These are phyloP conservation scores for Tuber aestivum DNA, from an alignment of 495 filamentous ascomycete species.

Conservation along the genomic window DNA sequence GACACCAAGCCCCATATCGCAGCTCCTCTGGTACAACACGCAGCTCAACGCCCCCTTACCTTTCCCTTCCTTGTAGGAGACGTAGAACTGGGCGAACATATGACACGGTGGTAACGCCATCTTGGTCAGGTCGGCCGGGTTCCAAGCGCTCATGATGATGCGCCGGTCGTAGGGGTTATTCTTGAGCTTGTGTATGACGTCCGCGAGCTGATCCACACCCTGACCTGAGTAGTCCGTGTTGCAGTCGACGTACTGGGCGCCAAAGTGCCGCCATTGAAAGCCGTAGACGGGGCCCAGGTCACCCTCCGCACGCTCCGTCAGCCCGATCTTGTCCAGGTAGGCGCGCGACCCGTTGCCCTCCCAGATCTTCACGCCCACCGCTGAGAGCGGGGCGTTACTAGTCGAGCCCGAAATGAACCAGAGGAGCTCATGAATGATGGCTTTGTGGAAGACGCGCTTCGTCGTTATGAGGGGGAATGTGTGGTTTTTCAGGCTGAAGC, in stretches of 20 bases:
- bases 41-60: slow-evolving; percentile 67
- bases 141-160: slow-evolving; percentile 90
- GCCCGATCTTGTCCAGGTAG: slow-evolving; percentile 76
- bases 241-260: slow-evolving; percentile 75
- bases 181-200: slow-evolving; percentile 74
- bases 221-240: slow-evolving; percentile 77
- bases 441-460: slow-evolving; percentile 90
- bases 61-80: slow-evolving; percentile 57
- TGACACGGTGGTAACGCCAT: slow-evolving; percentile 98
- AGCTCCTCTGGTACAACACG: slow-evolving; percentile 85
- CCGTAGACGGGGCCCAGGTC: slow-evolving; percentile 96
- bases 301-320: slow-evolving; percentile 70
- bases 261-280: slow-evolving; percentile 99
- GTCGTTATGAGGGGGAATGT: slow-evolving; percentile 90
- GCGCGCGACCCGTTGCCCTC: slow-evolving; percentile 89
- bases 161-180: slow-evolving; percentile 79
- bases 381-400: slow-evolving; percentile 64
- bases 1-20: slow-evolving; percentile 95
- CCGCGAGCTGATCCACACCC: slow-evolving; percentile 85
- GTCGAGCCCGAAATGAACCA: slow-evolving; percentile 90
- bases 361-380: slow-evolving; percentile 89
- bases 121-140: slow-evolving; percentile 71
- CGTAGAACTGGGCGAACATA: slow-evolving; percentile 99
- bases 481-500: slow-evolving; percentile 66
- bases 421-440: slow-evolving; percentile 86